phyloP scores from a whole-genome alignment of 2,329 filamentous ascomycete genomes.

The Colletotrichum orbiculare region DNA sequence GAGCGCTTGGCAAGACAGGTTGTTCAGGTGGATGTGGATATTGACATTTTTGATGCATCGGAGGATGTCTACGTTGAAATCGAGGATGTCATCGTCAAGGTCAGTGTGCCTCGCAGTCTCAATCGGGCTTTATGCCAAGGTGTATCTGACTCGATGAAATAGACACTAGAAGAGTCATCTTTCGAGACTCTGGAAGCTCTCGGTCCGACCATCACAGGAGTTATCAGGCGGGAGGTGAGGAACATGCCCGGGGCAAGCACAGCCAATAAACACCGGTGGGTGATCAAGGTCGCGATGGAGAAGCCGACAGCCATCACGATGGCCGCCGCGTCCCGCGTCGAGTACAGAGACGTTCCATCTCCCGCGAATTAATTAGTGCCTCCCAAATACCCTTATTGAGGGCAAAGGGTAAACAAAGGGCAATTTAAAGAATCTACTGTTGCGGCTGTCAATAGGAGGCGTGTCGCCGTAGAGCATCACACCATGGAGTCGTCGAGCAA shows the following conservation, averaged over 20 bases:
- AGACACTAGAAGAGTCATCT: slow-evolving; percentile 66
- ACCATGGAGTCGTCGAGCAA: too few species aligned
- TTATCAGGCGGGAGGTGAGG: slow-evolving; percentile 58
- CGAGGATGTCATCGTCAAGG: slow-evolving; percentile 71
- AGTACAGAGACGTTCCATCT: slow-evolving; percentile 46
- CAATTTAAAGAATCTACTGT: too few species aligned
- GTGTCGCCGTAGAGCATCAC: too few species aligned
- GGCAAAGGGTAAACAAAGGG: too few species aligned
- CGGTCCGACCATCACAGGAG: slow-evolving; percentile 58
- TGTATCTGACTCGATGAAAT: background rate
- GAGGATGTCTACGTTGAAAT: slow-evolving; percentile 65
- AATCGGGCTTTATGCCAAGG: too few species aligned
- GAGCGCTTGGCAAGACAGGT: slow-evolving; percentile 76
- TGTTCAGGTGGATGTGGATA: slow-evolving; percentile 70
- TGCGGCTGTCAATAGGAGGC: too few species aligned
- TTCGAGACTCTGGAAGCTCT: slow-evolving; percentile 74
- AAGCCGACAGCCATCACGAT: slow-evolving; percentile 80
- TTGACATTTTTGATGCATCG: slow-evolving; percentile 61
- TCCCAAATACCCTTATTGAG: too few species aligned
- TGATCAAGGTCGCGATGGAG: slow-evolving; percentile 71
- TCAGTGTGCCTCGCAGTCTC: slow-evolving; percentile 48
- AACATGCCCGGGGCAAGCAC: slow-evolving; percentile 22
- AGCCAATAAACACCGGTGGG: slow-evolving; percentile 49
- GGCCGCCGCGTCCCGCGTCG: slow-evolving; percentile 77
- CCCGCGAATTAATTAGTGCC: background rate